Evolutionary conservation across 2,329 filamentous ascomycete species (phyloP).

Genomic region (Colletotrichum sp.): DNA sequence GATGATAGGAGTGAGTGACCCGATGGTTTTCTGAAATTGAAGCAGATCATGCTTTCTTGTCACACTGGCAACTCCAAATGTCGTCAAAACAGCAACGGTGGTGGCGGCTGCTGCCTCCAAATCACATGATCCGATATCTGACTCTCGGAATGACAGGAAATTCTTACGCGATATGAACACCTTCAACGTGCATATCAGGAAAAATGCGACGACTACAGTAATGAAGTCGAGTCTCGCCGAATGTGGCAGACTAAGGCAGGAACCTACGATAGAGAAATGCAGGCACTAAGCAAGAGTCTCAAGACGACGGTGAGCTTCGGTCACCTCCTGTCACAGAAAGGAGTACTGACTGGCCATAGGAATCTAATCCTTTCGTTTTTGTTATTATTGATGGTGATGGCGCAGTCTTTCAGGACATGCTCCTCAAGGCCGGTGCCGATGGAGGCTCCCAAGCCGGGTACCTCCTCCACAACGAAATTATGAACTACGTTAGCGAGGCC

Average conservation of each 20-base stretch:
- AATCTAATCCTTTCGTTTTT: constrained; percentile 36
- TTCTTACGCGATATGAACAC: neutral
- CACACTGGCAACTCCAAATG: neutral
- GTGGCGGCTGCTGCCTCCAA: neutral
- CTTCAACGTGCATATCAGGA: constrained; percentile 9
- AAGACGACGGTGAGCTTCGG: constrained; percentile 13
- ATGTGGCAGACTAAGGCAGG: constrained; percentile 24
- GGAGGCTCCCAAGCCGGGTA: constrained; percentile 37
- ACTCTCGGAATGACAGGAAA: neutral
- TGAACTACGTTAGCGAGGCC: constrained; percentile 24
- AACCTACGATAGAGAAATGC: neutral
- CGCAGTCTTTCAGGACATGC: constrained; percentile 36
- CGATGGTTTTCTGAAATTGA: neutral
- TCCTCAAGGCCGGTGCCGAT: constrained; percentile 33
- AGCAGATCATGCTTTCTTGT: neutral
- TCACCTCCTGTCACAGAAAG: neutral
- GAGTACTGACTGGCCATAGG: constrained; percentile 22
- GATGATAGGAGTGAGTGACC: constrained; percentile 11
- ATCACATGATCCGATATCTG: neutral
- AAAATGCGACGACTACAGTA: constrained; percentile 24
- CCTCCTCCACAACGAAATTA: constrained; percentile 28
- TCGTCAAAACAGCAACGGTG: neutral
- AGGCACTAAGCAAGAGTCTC: neutral
- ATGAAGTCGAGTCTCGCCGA: constrained; percentile 25
- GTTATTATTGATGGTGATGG: constrained; percentile 41